Conservation (phyloP, 2,329 filamentous ascomycete species). For the Ophiostoma piceae region DNA sequence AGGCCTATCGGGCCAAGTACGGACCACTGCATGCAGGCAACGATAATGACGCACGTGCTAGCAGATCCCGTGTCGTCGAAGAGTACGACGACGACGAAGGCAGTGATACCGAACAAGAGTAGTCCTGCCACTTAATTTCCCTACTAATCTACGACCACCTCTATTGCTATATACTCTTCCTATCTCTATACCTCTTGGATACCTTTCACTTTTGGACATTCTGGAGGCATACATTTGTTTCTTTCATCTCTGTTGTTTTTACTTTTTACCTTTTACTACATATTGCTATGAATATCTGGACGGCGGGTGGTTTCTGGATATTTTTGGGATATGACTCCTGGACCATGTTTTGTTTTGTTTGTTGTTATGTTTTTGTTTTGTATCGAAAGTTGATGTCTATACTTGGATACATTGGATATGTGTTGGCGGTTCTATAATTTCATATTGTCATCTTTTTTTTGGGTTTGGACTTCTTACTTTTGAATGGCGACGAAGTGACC, state of each 20-base stretch:
- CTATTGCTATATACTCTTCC: not conserved
- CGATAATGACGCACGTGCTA: no score
- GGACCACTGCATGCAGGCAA: conserved; percentile 39
- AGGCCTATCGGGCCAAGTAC: conserved; percentile 52
- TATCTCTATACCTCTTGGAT: not conserved
- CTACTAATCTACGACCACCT: not conserved
- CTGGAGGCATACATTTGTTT: not conserved
- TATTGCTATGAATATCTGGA: not conserved
- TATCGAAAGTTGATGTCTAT: no score
- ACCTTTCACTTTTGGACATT: not conserved
- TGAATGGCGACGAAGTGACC: no score
- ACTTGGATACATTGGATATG: no score
- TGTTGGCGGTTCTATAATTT: no score
- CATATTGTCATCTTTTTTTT: no score
- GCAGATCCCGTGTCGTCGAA: not conserved
- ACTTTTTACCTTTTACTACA: not conserved
- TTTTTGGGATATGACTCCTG: not conserved
- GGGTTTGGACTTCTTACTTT: no score
- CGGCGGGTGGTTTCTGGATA: not conserved
- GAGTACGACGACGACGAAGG: conserved; percentile 28
- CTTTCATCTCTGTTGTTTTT: not conserved
- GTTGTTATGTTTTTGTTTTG: no score
- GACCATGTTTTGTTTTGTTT: no score
- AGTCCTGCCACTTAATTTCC: not conserved
- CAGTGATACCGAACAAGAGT: conserved; percentile 37